Evolutionary conservation across 257 asterid species (phyloP).

Genomic region (Catharanthus roseus): DNA sequence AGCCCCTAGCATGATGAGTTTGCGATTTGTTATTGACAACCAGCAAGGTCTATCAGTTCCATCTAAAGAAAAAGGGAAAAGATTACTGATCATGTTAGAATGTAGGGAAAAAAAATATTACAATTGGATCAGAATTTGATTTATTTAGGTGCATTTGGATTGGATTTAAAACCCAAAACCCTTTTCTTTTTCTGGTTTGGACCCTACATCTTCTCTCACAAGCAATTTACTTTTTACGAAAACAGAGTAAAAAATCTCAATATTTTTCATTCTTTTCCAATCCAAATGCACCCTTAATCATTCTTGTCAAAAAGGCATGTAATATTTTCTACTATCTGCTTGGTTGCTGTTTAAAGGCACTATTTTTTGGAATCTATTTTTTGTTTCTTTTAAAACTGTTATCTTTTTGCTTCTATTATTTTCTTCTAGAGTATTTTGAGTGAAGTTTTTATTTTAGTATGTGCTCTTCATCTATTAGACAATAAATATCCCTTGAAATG

Average conservation of each 20-base stretch:
- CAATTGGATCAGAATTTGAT: not conserved
- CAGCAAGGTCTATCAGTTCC: not conserved
- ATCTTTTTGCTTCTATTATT: not conserved
- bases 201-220: no score
- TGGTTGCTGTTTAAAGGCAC: not conserved
- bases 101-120: not conserved
- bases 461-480: not conserved
- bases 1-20: not conserved
- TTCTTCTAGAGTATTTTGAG: not conserved
- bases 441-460: not conserved
- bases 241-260: no score
- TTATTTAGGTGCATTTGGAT: no score
- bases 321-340: not conserved
- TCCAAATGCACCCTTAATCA: no score
- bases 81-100: not conserved
- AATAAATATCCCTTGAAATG: slow-evolving; percentile 5
- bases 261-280: no score
- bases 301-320: not conserved
- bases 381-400: not conserved
- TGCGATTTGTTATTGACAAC: not conserved
- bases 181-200: no score
- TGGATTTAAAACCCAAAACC: no score
- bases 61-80: not conserved
- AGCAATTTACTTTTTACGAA: no score
- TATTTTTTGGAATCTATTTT: not conserved